Evolutionary conservation across 1,284 basidiomycete genomes (phyloP), one percentile per base, ranked within the genome.

Genomic region (Omphalotus olearius): DNA sequence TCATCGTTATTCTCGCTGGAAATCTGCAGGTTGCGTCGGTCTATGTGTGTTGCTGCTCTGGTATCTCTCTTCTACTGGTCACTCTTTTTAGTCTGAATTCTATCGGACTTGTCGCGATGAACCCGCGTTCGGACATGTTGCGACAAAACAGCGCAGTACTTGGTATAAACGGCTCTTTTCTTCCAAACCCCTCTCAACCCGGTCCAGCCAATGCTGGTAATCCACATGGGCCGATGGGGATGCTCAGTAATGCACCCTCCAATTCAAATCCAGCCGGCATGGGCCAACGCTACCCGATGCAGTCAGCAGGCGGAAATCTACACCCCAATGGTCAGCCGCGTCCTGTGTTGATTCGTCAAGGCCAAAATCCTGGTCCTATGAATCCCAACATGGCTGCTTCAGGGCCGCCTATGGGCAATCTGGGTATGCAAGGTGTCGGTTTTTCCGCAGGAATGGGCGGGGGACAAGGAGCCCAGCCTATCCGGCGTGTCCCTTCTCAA

Each of bases 401-500:
- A 28, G 20, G 18, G 10, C n/a, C 18, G 33, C 36, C 45, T 20
- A 30, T 35, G 16, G n/a, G n/a, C n/a, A n/a, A n/a, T n/a, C n/a
- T n/a, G n/a, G 20, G 30, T 33, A 42, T 52, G 45, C 23, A 35
- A 13, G 25, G 20, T 20, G 11, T 53, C 5, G 35, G 33, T 13
- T 53, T 53, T 44, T 18, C 51, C n/a, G 9, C 17, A 26, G 64
- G 62, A 58, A 66, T 69, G 61, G 70, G 78, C 58, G 67, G 62
- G 51, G 64, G 63, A 47, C 58, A 52, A 17, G 57, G 58, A 52
- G 67, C 65, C 50, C 67, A 64, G 52, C 60, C 55, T 43, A 63
- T 74, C 52, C 74, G 81, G 56, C 75, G 80, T 61, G 74, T 75
- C 17, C 64, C 69, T 57, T 79, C 80, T 18, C 80, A 83, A 62